These are phyloP conservation scores for Aphanomyces stellatus DNA, from an alignment of 352 stramenopile species.

Conservation along the genomic window DNA sequence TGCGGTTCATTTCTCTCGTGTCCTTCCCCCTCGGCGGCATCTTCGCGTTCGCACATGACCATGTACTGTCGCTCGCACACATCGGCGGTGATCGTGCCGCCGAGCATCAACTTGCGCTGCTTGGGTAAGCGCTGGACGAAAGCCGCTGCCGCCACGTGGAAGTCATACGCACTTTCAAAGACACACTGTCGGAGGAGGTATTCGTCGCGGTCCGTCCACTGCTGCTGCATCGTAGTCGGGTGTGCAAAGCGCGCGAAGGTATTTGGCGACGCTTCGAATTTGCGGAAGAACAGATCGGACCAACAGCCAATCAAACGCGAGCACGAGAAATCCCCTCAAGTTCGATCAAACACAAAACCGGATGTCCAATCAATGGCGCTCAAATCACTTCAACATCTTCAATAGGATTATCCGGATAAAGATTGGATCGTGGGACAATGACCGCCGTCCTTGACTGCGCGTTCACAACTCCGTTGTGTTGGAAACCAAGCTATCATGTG, in stretches of 20 bases:
- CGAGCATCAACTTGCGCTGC: background rate
- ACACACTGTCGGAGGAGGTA: conserved; percentile 65
- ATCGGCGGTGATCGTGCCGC: background rate
- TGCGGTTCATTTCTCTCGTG: background rate
- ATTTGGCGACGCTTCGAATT: too few relatives aligned
- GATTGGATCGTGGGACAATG: too few relatives aligned
- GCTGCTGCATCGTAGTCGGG: too few relatives aligned
- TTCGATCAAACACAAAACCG: too few relatives aligned
- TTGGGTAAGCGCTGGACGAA: conserved; percentile 14
- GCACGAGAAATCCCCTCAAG: too few relatives aligned
- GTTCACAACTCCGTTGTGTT: too few relatives aligned
- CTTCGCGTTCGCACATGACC: background rate
- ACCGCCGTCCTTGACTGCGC: too few relatives aligned
- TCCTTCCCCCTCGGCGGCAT: background rate
- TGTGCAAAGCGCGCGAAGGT: too few relatives aligned
- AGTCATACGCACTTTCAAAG: conserved; percentile 68
- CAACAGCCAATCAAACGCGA: background rate
- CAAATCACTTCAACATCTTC: background rate
- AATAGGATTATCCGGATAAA: background rate
- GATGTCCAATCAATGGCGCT: too few relatives aligned
- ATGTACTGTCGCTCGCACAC: background rate
- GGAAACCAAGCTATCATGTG: too few relatives aligned
- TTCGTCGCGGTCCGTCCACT: conserved; percentile 55
- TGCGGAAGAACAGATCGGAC: too few relatives aligned
- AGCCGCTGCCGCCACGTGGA: conserved; percentile 29